Conservation (phyloP, 208 protist species). For the Wallacemonas collosoma region DNA sequence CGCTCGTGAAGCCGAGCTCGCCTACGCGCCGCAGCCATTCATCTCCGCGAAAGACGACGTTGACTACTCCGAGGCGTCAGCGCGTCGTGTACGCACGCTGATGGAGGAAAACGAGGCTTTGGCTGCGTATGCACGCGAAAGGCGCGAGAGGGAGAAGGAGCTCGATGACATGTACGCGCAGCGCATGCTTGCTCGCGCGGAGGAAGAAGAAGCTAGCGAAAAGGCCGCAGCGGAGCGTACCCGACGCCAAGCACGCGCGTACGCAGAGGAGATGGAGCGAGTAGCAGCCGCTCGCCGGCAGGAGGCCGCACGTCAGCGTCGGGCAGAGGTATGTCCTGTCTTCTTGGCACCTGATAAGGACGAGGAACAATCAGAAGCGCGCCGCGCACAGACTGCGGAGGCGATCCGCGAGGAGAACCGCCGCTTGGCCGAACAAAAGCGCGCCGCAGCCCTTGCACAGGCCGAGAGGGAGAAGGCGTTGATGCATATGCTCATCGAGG, state of each 20-base stretch:
- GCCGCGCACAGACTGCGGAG: slow-evolving; percentile 21
- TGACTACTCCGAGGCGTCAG: slow-evolving; percentile 9
- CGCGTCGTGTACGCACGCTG: slow-evolving; percentile 15
- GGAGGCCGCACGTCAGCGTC: not conserved
- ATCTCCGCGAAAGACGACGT: not conserved
- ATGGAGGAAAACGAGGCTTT: slow-evolving; percentile 27
- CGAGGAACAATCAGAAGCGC: slow-evolving; percentile 6
- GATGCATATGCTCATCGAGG: slow-evolving; percentile 21
- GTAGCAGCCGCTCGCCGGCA: slow-evolving; percentile 1
- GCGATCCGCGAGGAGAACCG: slow-evolving; percentile 28
- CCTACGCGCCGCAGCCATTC: not conserved
- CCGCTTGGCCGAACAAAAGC: slow-evolving; percentile 32
- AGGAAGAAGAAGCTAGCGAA: slow-evolving; percentile 4
- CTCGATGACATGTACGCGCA: slow-evolving; percentile 9
- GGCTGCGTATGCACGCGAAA: slow-evolving; percentile 15
- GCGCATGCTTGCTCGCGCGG: not conserved
- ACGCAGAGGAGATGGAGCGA: slow-evolving; percentile 8
- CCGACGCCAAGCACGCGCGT: not conserved
- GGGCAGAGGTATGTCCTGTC: slow-evolving; percentile 1
- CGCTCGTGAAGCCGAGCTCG: slow-evolving; percentile 9
- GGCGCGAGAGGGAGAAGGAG: slow-evolving; percentile 1
- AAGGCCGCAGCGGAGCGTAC: not conserved
- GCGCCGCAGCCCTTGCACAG: slow-evolving; percentile 8
- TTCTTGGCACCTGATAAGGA: slow-evolving; percentile 8
- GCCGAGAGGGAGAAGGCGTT: slow-evolving; percentile 20